Evolutionary conservation across 164 flowering plant genomes (phyloP), one percentile per base, ranked within the genome.

Genomic region (Vitis cinerea): DNA sequence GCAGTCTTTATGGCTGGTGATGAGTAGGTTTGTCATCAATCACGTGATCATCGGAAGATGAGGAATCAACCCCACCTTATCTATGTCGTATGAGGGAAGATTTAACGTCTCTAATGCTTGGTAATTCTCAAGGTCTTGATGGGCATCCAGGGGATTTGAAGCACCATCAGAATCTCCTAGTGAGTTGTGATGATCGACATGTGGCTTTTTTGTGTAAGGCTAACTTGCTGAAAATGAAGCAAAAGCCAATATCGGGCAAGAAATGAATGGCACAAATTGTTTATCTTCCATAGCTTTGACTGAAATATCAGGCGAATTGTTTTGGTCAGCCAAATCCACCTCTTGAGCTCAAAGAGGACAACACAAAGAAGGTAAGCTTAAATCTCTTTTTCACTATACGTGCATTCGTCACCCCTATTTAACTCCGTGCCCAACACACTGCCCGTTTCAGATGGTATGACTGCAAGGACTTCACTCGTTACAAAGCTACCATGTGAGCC

Each of bases 231-330:
- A 61, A 67, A 70, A 69, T 51, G 87, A 77, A 12, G 79, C 58
- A 29, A 91, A 67, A 44, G 91, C 71, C 8, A 65, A 53, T 12
- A 88, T 62, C 31, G 92, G 94, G 12, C 94, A 82, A 74, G 86
- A 67, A 66, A 83, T 71, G 61, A 91, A 90, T 57, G 93, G 91
- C 62, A 87, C 56, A 64, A 91, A 93, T 72, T 88, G 90, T 70
- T 83, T 19, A 19, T 19, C 19, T 19, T 19, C 19, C 19, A 19
- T 19, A 19, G 19, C 19, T 19, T 19, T 1, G 19, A 19, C 19
- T 19, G 19, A 19, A 19, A 19, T 19, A 19, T 19, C 19, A 19
- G 19, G 19, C 1, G 19, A 19, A 19, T 19, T 1, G 19, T 19
- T 19, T 19, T 1, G 19, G 19, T 19, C 19, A 19, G 19, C 19